These are phyloP conservation scores for Nothophoma quercina DNA, from an alignment of 2,329 filamentous ascomycete genomes.

Conservation along the genomic window DNA sequence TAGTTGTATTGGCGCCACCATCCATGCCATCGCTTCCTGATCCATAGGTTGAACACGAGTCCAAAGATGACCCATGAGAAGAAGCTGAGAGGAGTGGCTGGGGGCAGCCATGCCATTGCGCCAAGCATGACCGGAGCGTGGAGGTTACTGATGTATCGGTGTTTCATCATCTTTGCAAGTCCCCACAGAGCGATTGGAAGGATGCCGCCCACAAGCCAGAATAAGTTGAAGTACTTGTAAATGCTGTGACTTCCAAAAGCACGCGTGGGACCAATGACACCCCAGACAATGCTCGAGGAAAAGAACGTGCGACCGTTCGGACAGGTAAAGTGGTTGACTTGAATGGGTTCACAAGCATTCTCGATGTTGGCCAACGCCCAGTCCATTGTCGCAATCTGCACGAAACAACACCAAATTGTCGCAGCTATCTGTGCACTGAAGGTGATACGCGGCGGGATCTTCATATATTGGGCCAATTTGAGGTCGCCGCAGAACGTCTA, in stretches of 20 bases:
- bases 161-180: slow-evolving; percentile 60
- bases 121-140: slow-evolving; percentile 69
- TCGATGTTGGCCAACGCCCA: slow-evolving; percentile 58
- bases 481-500: slow-evolving; percentile 20
- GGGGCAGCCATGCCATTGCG: slow-evolving; percentile 65
- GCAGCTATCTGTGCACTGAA: slow-evolving; percentile 62
- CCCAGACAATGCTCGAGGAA: slow-evolving; percentile 72
- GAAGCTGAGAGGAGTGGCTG: slow-evolving; percentile 45
- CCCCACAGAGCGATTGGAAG: slow-evolving; percentile 52
- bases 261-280: slow-evolving; percentile 68
- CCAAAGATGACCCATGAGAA: slow-evolving; percentile 35
- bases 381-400: slow-evolving; percentile 56
- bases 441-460: slow-evolving; percentile 58
- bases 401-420: slow-evolving; percentile 46
- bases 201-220: slow-evolving; percentile 66
- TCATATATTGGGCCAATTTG: slow-evolving; percentile 54
- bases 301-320: slow-evolving; percentile 71
- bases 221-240: slow-evolving; percentile 67
- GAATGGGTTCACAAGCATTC: slow-evolving; percentile 51
- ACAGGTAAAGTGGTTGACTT: slow-evolving; percentile 63
- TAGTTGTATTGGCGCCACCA: slow-evolving; percentile 39
- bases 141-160: slow-evolving; percentile 60
- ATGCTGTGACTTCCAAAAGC: slow-evolving; percentile 70
- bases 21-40: slow-evolving; percentile 27
- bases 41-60: slow-evolving; percentile 34